phyloP scores from a whole-genome alignment of 495 filamentous ascomycete species.

The Trichoderma parareesei region DNA sequence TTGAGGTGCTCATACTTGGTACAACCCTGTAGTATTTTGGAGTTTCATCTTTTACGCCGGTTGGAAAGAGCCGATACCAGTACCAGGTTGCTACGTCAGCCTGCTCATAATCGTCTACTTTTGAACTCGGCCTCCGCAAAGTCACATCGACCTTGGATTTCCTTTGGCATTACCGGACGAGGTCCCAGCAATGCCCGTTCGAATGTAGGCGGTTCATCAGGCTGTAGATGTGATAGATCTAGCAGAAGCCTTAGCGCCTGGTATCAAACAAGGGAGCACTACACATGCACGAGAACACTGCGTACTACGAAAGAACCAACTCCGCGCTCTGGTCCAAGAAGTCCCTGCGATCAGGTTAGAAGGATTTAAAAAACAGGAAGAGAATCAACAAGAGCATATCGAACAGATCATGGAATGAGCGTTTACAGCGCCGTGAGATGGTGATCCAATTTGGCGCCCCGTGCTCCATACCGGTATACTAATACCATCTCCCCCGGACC shows the following conservation, averaged over 20 bases:
- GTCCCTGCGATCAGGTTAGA: too few relatives aligned
- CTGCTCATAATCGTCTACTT: not conserved
- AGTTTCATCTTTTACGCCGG: not conserved
- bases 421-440: not conserved
- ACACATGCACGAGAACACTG: too few relatives aligned
- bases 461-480: not conserved
- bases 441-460: not conserved
- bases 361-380: too few relatives aligned
- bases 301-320: too few relatives aligned
- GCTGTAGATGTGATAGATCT: constrained; percentile 5
- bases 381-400: too few relatives aligned
- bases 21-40: not conserved
- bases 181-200: not conserved
- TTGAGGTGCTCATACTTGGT: not conserved
- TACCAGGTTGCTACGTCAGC: not conserved
- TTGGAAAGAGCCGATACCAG: not conserved
- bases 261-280: not conserved
- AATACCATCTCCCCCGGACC: not conserved
- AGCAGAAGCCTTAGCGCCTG: not conserved
- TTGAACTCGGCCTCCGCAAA: not conserved
- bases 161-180: not conserved
- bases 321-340: too few relatives aligned
- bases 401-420: too few relatives aligned
- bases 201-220: not conserved
- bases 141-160: not conserved